phyloP scores from a whole-genome alignment of 495 filamentous ascomycete species.

The Schizothecium vesticola region DNA sequence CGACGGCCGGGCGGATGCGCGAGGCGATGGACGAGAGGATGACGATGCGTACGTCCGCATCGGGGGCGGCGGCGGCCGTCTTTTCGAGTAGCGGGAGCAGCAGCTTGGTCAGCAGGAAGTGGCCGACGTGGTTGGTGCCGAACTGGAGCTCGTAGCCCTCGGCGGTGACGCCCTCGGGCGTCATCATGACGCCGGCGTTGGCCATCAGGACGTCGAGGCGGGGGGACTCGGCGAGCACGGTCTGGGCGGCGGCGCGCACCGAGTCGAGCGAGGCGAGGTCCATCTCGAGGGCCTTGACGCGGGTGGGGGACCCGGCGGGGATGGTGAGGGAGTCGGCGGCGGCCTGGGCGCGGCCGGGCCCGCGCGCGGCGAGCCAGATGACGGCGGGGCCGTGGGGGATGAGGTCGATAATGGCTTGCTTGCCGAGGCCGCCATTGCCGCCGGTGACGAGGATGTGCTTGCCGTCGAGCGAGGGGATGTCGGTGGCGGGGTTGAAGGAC shows the following conservation, averaged over 20 bases:
- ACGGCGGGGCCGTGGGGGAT: constrained; percentile 37
- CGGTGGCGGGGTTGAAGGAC: constrained; percentile 40
- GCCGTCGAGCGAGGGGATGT: constrained; percentile 52
- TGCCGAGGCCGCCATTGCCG: constrained; percentile 64
- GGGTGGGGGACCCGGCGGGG: neutral
- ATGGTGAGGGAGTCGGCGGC: constrained; percentile 21
- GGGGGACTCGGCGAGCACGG: constrained; percentile 12
- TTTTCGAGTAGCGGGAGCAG: constrained; percentile 54
- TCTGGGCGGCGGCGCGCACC: constrained; percentile 24
- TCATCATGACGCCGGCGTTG: constrained; percentile 67
- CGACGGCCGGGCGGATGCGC: constrained; percentile 30
- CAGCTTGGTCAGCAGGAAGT: constrained; percentile 58
- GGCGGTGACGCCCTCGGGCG: constrained; percentile 45
- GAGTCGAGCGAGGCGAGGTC: constrained; percentile 32
- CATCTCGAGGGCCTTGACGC: constrained; percentile 33
- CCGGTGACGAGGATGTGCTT: constrained; percentile 59
- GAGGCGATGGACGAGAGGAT: constrained; percentile 31
- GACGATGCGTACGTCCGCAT: constrained; percentile 41
- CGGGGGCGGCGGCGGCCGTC: constrained; percentile 33
- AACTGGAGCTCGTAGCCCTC: constrained; percentile 68
- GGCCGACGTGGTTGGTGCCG: constrained; percentile 65
- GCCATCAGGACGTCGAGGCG: constrained; percentile 42
- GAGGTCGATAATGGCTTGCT: constrained; percentile 57
- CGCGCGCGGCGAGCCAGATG: constrained; percentile 62
- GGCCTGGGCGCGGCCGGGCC: constrained; percentile 27